Base-by-base conservation (phyloP, 179 eudicot genomes). In the Monotropa hypopitys region DNA sequence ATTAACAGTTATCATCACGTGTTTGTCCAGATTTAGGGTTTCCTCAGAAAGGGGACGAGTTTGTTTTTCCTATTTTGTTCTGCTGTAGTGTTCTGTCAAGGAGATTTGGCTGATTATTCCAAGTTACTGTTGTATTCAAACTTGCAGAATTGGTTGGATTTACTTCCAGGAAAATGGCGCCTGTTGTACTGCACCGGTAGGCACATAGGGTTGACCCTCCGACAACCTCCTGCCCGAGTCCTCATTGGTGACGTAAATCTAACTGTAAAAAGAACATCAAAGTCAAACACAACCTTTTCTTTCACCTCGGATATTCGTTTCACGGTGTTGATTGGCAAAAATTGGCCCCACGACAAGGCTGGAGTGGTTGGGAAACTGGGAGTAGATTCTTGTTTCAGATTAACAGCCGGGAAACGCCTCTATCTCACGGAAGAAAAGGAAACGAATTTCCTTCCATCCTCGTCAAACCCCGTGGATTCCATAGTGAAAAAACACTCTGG, bases 131-230 rank as follows among this genome's bases (percentile, higher is more conserved):
- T 46, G 10, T 46, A 26, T 15, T 69, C 80, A 49, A 43, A 71
- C 78, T 12, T 80, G 86, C 92, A 93, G 98, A 85, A 90, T 74
- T 96, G 99, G 98, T 74, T 80, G 54, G 87, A 79, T 70, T 72
- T 90, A 80, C 82, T 96, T 51, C 98, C 94, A 1, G 99, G 98
- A 59, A 93, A 85, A 85, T 96, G 99, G 99, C 98, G 99, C 57
- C 85, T 96, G 5, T 81, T 96, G 49, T 91, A 90, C 79, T 81
- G 87, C 80, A 93, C 98, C 0, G 99, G 98, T 12, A 85, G 91
- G 75, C 98, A 93, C 77, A 88, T 96, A 51, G 99, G 99, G 30
- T 81, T 93, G 43, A 96, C 99, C 75, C 82, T 90, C 15, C 84
- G 97, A 23, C 94, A 93, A 79, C 92, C 97, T 71, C 80, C 86